These are phyloP conservation scores for Candida anutae DNA, from an alignment of 1,139 yeast genomes.

Conservation along the genomic window DNA sequence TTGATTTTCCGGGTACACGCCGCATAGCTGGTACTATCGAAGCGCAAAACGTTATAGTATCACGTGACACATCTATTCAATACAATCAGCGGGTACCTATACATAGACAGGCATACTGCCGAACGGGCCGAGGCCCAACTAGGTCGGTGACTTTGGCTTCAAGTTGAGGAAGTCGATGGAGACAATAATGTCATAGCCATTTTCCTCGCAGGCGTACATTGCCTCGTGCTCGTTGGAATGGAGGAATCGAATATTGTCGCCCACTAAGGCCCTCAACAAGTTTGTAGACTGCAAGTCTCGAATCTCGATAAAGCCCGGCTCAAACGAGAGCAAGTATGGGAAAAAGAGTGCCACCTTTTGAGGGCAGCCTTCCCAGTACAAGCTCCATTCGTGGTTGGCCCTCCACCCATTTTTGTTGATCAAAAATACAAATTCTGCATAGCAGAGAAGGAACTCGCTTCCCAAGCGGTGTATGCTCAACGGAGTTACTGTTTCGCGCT, in stretches of 20 bases:
- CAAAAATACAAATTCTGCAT: slow-evolving; percentile 88
- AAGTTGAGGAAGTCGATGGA: slow-evolving; percentile 72
- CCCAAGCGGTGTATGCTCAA: slow-evolving; percentile 87
- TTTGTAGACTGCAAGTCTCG: slow-evolving; percentile 87
- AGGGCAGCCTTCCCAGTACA: slow-evolving; percentile 96
- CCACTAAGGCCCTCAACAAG: slow-evolving; percentile 81
- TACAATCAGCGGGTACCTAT: too few species aligned
- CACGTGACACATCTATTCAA: too few species aligned
- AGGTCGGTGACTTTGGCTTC: slow-evolving; percentile 26
- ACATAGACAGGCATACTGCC: too few species aligned
- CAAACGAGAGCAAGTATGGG: slow-evolving; percentile 89
- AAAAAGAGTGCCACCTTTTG: slow-evolving; percentile 88
- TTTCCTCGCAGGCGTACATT: slow-evolving; percentile 85
- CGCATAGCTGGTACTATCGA: too few species aligned
- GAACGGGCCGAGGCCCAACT: too few species aligned
- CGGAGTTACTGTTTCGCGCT: slow-evolving; percentile 74
- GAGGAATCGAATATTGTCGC: slow-evolving; percentile 82
- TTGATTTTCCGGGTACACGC: too few species aligned
- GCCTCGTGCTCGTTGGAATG: slow-evolving; percentile 93
- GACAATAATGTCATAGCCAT: slow-evolving; percentile 86
- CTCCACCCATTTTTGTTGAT: slow-evolving; percentile 97
- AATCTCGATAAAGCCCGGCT: slow-evolving; percentile 82
- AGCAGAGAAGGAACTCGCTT: slow-evolving; percentile 78
- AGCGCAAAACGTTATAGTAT: too few species aligned
- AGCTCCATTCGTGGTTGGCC: slow-evolving; percentile 87